phyloP scores from a whole-genome alignment of 192 early-diverging fungal species.

The Backusella psychrophila region DNA sequence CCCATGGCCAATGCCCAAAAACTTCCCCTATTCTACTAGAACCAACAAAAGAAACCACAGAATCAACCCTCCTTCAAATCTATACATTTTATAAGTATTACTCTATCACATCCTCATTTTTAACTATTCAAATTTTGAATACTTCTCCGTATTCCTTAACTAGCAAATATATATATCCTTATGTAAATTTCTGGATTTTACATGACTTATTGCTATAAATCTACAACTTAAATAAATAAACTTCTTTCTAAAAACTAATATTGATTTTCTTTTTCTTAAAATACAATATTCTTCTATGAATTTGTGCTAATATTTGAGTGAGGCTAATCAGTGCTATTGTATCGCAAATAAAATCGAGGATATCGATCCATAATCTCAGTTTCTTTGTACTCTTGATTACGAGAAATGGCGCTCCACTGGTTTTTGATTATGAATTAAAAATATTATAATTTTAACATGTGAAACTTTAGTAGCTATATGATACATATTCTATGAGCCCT shows the following conservation, averaged over 20 bases:
- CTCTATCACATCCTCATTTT: background rate
- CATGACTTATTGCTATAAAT: background rate
- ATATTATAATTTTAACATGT: background rate
- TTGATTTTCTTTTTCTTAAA: no score
- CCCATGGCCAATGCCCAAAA: constrained; percentile 16
- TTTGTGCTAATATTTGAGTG: no score
- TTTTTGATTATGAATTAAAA: background rate
- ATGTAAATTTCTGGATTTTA: background rate
- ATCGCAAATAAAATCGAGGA: no score
- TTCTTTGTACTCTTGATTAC: no score
- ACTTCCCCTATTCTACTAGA: constrained; percentile 24
- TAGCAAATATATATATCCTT: background rate
- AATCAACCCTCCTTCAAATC: background rate
- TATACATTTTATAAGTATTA: background rate
- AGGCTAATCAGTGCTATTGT: no score
- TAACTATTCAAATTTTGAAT: no score
- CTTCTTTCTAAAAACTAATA: no score
- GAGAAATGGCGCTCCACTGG: no score
- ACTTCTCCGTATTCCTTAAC: background rate
- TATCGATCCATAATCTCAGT: no score
- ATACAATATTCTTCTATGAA: no score
- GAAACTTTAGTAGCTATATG: background rate
- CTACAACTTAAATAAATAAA: background rate
- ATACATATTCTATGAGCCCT: background rate
- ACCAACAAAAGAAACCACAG: background rate